These are phyloP conservation scores for Penicillium polonicum DNA, from an alignment of 2,329 filamentous ascomycete genomes.

Conservation along the genomic window DNA sequence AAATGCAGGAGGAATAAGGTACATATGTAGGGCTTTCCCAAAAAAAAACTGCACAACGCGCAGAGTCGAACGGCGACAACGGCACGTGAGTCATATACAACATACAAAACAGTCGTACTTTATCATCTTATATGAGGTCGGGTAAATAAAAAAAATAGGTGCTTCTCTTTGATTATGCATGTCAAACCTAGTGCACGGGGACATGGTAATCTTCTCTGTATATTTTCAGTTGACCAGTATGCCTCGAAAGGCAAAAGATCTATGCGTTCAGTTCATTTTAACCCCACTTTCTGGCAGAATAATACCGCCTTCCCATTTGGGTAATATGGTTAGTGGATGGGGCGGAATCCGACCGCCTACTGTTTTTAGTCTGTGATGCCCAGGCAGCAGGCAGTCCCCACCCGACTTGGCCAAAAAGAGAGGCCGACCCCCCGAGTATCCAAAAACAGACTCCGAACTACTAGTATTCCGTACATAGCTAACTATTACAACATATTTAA, in stretches of 20 bases:
- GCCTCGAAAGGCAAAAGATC: conserved; percentile 42
- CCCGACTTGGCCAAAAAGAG: no score
- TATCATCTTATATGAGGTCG: background rate
- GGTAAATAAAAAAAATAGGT: conserved; percentile 57
- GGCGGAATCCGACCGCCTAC: no score
- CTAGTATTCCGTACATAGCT: background rate
- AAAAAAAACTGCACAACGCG: no score
- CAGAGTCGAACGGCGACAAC: no score
- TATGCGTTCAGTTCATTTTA: conserved; percentile 21
- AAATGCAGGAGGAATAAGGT: no score
- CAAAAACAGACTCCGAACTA: no score
- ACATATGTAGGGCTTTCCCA: no score
- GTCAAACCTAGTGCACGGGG: conserved; percentile 87
- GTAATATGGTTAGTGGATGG: no score
- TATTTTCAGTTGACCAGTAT: conserved; percentile 66
- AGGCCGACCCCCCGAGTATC: no score
- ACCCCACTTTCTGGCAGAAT: background rate
- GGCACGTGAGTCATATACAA: background rate
- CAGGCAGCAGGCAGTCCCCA: no score
- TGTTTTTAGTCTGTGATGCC: no score
- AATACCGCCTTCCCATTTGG: background rate
- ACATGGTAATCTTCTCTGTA: conserved; percentile 81
- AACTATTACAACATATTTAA: background rate
- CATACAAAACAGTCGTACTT: background rate
- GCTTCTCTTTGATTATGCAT: conserved; percentile 80